phyloP scores from a whole-genome alignment of 768 basidiomycete genomes.

The Termitomyces sp. region DNA sequence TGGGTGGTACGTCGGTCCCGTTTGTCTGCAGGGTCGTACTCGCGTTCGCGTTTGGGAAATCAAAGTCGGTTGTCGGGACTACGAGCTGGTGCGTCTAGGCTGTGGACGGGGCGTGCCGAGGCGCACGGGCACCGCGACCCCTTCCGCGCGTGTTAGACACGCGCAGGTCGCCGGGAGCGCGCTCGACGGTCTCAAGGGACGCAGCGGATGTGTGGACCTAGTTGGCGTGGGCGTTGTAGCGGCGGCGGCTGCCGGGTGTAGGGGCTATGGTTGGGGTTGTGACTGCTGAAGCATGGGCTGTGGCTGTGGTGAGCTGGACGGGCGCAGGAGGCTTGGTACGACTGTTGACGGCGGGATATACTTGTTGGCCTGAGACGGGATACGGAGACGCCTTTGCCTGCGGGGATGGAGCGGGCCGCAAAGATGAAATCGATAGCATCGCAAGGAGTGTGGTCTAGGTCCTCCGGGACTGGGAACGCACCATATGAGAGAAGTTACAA shows the following conservation, averaged over 20 bases:
- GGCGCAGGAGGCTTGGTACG: too few relatives aligned
- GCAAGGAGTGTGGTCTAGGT: too few relatives aligned
- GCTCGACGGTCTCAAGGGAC: conserved; percentile 62
- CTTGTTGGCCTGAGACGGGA: neutral
- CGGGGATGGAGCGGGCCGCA: conserved; percentile 11
- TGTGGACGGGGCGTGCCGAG: neutral
- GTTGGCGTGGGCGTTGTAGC: conserved; percentile 28
- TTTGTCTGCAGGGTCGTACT: too few relatives aligned
- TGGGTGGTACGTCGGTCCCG: too few relatives aligned
- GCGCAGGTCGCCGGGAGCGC: conserved; percentile 47
- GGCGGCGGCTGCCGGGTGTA: conserved; percentile 1
- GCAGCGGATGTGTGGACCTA: conserved; percentile 69
- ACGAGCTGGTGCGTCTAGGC: conserved; percentile 29
- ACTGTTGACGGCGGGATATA: neutral
- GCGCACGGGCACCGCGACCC: conserved; percentile 12
- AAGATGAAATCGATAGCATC: too few relatives aligned
- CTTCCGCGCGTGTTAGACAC: conserved; percentile 25
- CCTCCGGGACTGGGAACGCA: too few relatives aligned
- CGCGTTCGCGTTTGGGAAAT: too few relatives aligned
- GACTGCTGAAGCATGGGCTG: conserved; percentile 9
- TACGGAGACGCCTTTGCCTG: conserved; percentile 9
- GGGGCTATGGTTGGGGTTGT: conserved; percentile 8
- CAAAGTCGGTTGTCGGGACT: conserved; percentile 76
- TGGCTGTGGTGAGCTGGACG: neutral
- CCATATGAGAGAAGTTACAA: too few relatives aligned